Conservation (phyloP, 352 stramenopile genomes). For the Hyaloperonospora arabidopsidis region DNA sequence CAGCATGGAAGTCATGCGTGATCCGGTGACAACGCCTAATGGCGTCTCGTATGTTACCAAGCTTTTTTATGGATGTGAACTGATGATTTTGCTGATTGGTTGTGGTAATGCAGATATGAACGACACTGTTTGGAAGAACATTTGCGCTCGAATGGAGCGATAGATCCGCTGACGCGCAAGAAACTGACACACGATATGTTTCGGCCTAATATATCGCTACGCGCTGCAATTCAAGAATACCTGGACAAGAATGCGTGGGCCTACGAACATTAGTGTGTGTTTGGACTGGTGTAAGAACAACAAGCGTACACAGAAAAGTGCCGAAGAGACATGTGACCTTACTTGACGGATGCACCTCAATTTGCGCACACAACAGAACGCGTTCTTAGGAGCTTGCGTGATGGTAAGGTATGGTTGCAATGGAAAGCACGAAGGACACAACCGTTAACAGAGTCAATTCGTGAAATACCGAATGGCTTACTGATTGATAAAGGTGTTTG, state of each 20-base stretch:
- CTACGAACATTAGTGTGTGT: constrained; percentile 42
- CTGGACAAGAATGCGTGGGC: constrained; percentile 70
- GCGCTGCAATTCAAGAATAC: constrained; percentile 63
- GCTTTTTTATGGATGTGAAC: background rate
- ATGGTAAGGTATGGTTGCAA: too few relatives aligned
- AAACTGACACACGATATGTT: constrained; percentile 61
- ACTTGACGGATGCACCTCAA: too few relatives aligned
- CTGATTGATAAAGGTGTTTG: too few relatives aligned
- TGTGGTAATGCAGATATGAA: constrained; percentile 38
- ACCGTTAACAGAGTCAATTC: too few relatives aligned
- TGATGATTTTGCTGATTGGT: background rate
- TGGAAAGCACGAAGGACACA: too few relatives aligned
- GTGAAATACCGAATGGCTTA: too few relatives aligned
- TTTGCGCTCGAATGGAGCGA: constrained; percentile 47
- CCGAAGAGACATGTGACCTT: too few relatives aligned
- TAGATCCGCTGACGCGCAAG: constrained; percentile 68
- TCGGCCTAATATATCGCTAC: constrained; percentile 59
- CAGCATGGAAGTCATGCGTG: constrained; percentile 78
- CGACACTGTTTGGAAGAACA: constrained; percentile 62
- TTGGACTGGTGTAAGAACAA: too few relatives aligned
- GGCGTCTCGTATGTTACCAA: constrained; percentile 54
- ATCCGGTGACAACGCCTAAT: constrained; percentile 72
- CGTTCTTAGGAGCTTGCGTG: too few relatives aligned
- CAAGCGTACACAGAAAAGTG: too few relatives aligned
- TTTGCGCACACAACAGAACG: too few relatives aligned